Evolutionary conservation across 2,329 filamentous ascomycete species (phyloP).

Genomic region (Talaromyces pinophilus): DNA sequence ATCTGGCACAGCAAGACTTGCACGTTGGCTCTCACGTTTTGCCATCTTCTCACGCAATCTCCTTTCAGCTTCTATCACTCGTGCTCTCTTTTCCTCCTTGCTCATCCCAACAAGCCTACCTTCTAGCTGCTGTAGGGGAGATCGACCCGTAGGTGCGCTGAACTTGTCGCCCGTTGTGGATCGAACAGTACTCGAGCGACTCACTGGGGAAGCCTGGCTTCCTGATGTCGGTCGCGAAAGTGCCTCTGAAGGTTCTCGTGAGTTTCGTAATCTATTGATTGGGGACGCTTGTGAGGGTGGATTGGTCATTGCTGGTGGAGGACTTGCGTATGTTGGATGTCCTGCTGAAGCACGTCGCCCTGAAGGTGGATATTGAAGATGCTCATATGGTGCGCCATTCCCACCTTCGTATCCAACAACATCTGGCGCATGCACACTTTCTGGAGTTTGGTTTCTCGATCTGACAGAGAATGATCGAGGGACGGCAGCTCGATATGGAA

Average conservation of each 20-base stretch:
- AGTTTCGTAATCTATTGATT: slow-evolving; percentile 19
- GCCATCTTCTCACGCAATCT: slow-evolving; percentile 61
- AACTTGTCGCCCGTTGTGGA: slow-evolving; percentile 37
- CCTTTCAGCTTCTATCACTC: slow-evolving; percentile 78
- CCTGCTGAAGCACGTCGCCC: background rate
- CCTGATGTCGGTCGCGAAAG: slow-evolving; percentile 25
- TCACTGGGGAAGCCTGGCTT: slow-evolving; percentile 29
- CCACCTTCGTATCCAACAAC: slow-evolving; percentile 19
- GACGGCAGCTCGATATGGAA: slow-evolving; percentile 22
- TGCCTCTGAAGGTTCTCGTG: slow-evolving; percentile 22
- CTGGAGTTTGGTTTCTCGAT: slow-evolving; percentile 26
- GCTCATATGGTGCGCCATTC: slow-evolving; percentile 3
- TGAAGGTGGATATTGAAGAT: slow-evolving; percentile 12
- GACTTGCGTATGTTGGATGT: slow-evolving; percentile 4
- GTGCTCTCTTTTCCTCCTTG: slow-evolving; percentile 90
- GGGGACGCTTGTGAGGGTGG: slow-evolving; percentile 8
- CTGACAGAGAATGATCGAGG: slow-evolving; percentile 33
- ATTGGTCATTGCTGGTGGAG: slow-evolving; percentile 8
- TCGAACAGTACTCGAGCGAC: slow-evolving; percentile 36
- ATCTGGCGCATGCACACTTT: slow-evolving; percentile 10
- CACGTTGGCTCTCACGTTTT: slow-evolving; percentile 31
- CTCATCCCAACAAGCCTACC: slow-evolving; percentile 87
- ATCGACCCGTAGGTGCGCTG: slow-evolving; percentile 74
- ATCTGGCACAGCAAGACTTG: slow-evolving; percentile 22
- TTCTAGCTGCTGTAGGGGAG: slow-evolving; percentile 90